A percentile compares a stretch with the other conserved stretches of the same genome.
Conservation (phyloP, 2,329 filamentous ascomycete species). For the Pseudogymnoascus sp. region DNA sequence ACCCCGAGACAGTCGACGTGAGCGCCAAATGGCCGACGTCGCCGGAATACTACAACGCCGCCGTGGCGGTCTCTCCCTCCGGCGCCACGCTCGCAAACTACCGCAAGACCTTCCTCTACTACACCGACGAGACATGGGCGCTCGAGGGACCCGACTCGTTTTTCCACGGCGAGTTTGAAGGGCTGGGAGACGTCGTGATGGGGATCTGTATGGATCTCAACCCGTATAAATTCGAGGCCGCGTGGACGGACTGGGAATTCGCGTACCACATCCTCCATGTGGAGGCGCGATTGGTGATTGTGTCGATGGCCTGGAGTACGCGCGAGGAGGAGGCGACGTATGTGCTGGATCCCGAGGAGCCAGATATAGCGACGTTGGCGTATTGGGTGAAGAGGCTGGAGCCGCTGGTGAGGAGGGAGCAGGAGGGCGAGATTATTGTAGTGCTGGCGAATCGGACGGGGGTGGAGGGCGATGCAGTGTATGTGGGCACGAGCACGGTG, state of each 20-base stretch:
- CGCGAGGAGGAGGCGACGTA: slow-evolving; percentile 37
- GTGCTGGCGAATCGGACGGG: slow-evolving; percentile 62
- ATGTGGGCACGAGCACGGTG: slow-evolving; percentile 63
- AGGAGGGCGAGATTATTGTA: slow-evolving; percentile 49
- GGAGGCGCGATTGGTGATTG: slow-evolving; percentile 49
- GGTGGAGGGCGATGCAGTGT: slow-evolving; percentile 52
- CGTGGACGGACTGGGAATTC: slow-evolving; percentile 38
- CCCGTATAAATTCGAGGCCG: slow-evolving; percentile 37
- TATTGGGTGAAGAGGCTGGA: slow-evolving; percentile 66
- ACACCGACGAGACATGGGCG: slow-evolving; percentile 50
- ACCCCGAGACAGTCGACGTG: slow-evolving; percentile 56
- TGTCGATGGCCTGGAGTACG: slow-evolving; percentile 61
- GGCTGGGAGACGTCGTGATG: slow-evolving; percentile 40
- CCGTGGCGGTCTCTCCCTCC: slow-evolving; percentile 43
- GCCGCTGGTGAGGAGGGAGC: slow-evolving; percentile 45
- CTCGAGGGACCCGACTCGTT: slow-evolving; percentile 42
- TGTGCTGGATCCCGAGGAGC: slow-evolving; percentile 41
- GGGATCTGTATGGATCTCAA: slow-evolving; percentile 55
- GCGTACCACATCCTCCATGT: slow-evolving; percentile 41
- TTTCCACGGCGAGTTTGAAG: slow-evolving; percentile 32
- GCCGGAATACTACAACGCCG: slow-evolving; percentile 43
- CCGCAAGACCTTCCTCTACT: slow-evolving; percentile 45
- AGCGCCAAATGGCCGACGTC: slow-evolving; percentile 36
- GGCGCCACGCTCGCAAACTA: slow-evolving; percentile 50
- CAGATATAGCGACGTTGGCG: slow-evolving; percentile 59